Evolutionary conservation across 176 grass and related monocot species (phyloP), one percentile per base, ranked within the genome.

Genomic region (barley (Hordeum vulgare)): DNA sequence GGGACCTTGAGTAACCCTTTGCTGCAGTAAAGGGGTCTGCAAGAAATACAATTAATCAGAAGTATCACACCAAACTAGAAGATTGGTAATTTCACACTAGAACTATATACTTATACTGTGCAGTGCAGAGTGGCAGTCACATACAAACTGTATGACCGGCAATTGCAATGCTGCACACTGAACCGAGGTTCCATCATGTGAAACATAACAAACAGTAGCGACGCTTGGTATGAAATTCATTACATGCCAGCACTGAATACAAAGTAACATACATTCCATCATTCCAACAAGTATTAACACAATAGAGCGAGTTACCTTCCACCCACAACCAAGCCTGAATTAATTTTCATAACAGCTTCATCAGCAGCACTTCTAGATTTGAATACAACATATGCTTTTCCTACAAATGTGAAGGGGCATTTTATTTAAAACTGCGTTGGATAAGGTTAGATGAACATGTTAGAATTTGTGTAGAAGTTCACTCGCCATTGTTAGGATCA

Each of bases 381-480:
- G 84, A 99, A 99, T 78, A 96, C 85, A 79, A 81, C 87, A 84
- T 99, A 99, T 58, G 97, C 93, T 87, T 96, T 88, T 74, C 97
- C 97, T 99, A 90, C 64, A 77, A 36, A 67, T 72, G 87, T 21
- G 42, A 89, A 78, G 75, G 35, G 24, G 28, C 82, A 17, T 45
- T 62, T 15, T 71, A 63, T 37, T 66, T 54, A 89, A 62, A 62
- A 83, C 57, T 45, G 27, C 33, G 29, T 44, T 35, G 65, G 58
- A 64, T 7, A 66, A 34, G 24, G 66, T 70, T 61, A 66, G 34
- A n/a, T 77, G 8, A 91, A 80, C 29, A 87, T 61, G 34, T 4
- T 24, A 70, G 70, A 26, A 9, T 41, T 67, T 24, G 21, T 60
- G 69, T 15, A 77, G 26, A 33, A 63, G 11, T 63, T 56, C 41